A percentile compares a stretch with the other conserved stretches of the same genome.
phyloP scores from a whole-genome alignment of 2,329 filamentous ascomycete species.

The Parafenestella ontariensis region DNA sequence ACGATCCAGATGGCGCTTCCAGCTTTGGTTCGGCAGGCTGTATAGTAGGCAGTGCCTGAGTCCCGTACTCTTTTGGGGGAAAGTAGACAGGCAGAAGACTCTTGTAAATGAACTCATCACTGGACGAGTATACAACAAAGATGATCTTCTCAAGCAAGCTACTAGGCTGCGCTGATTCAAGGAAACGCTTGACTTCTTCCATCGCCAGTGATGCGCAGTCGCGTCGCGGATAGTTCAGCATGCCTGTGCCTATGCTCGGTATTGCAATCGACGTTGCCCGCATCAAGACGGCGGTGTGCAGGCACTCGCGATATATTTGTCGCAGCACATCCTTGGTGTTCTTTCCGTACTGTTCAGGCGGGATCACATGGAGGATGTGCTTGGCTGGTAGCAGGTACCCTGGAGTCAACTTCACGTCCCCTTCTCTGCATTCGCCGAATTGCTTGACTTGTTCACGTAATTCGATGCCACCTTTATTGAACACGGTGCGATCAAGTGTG shows the following conservation, averaged over 20 bases:
- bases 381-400: slow-evolving; percentile 39
- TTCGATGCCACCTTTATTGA: slow-evolving; percentile 35
- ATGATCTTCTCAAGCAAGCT: slow-evolving; percentile 38
- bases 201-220: slow-evolving; percentile 41
- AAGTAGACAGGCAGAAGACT: slow-evolving; percentile 42
- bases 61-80: slow-evolving; percentile 27
- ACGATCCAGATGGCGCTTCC: not conserved
- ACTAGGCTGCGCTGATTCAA: slow-evolving; percentile 30
- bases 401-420: slow-evolving; percentile 35
- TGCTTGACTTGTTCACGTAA: slow-evolving; percentile 29
- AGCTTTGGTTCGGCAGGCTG: not conserved
- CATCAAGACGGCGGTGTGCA: slow-evolving; percentile 31
- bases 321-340: slow-evolving; percentile 34
- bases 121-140: slow-evolving; percentile 38
- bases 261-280: slow-evolving; percentile 41
- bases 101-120: slow-evolving; percentile 42
- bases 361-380: slow-evolving; percentile 39
- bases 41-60: slow-evolving; percentile 11
- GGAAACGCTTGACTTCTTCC: slow-evolving; percentile 42
- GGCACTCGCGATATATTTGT: slow-evolving; percentile 37
- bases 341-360: slow-evolving; percentile 30
- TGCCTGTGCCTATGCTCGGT: slow-evolving; percentile 42
- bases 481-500: slow-evolving; percentile 39
- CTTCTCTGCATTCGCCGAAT: slow-evolving; percentile 35
- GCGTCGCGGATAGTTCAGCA: slow-evolving; percentile 34